phyloP scores from a whole-genome alignment of 139 green algal genomes.

The Coelastrella sp. region DNA sequence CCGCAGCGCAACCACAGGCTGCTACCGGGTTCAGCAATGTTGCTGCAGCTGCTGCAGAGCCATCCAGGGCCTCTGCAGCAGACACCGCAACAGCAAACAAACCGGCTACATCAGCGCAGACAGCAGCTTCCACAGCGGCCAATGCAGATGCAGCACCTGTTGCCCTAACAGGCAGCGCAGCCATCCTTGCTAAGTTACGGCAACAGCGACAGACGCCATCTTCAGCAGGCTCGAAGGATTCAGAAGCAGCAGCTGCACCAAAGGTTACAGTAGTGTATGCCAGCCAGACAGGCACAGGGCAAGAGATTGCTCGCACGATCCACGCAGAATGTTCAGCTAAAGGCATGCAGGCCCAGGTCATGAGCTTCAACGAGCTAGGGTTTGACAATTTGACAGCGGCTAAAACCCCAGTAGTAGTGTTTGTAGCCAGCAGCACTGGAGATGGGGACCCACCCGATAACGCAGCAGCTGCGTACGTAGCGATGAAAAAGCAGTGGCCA shows the following conservation, averaged over 20 bases:
- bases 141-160: not conserved
- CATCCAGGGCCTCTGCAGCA: not conserved
- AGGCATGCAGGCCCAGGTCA: slow-evolving; percentile 64
- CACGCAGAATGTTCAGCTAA: slow-evolving; percentile 77
- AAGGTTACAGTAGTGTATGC: slow-evolving; percentile 83
- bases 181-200: slow-evolving; percentile 65
- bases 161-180: slow-evolving; percentile 60
- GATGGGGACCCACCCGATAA: slow-evolving; percentile 98
- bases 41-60: not conserved
- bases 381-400: slow-evolving; percentile 66
- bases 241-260: not conserved
- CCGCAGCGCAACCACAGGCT: not conserved
- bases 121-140: slow-evolving; percentile 17
- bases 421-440: slow-evolving; percentile 69
- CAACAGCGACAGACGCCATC: slow-evolving; percentile 10
- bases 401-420: slow-evolving; percentile 64
- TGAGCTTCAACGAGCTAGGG: slow-evolving; percentile 86
- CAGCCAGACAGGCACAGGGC: slow-evolving; percentile 92
- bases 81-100: not conserved
- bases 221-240: not conserved
- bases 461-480: slow-evolving; percentile 76
- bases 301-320: slow-evolving; percentile 93
- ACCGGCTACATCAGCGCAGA: not conserved
- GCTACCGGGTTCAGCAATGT: not conserved
- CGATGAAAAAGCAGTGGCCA: slow-evolving; percentile 59